Percentiles rank a stretch among this genome's conserved stretches.
Conservation (phyloP, 768 basidiomycete species). For the Trametes cingulata region DNA sequence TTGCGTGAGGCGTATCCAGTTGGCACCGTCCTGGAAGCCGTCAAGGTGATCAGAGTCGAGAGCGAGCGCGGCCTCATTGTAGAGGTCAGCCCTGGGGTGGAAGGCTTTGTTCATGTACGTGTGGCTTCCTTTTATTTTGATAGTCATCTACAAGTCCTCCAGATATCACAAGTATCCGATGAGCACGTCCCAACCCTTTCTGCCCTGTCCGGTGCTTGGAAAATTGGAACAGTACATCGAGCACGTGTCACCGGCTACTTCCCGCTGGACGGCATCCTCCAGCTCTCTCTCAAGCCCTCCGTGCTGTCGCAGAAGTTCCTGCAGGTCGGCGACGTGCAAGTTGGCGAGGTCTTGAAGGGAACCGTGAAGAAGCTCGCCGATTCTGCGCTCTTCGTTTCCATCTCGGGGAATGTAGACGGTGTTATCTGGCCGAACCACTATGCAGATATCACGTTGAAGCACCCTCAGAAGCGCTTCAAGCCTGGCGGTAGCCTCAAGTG, state of each 20-base stretch:
- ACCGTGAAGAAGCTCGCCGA: slow-evolving; percentile 85
- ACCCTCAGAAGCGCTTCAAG: slow-evolving; percentile 91
- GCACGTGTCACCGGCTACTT: slow-evolving; percentile 89
- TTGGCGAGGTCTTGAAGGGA: slow-evolving; percentile 86
- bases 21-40: slow-evolving; percentile 69
- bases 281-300: slow-evolving; percentile 82
- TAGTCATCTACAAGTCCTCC: not conserved
- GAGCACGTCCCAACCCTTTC: slow-evolving; percentile 84
- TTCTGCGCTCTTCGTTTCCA: slow-evolving; percentile 78
- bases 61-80: slow-evolving; percentile 80
- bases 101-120: slow-evolving; percentile 88
- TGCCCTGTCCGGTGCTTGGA: slow-evolving; percentile 73
- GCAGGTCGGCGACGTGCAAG: slow-evolving; percentile 75
- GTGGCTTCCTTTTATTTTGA: not conserved
- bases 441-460: slow-evolving; percentile 92
- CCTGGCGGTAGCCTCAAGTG: slow-evolving; percentile 81
- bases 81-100: slow-evolving; percentile 59
- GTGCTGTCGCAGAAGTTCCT: slow-evolving; percentile 86
- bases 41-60: slow-evolving; percentile 75
- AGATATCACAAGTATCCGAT: slow-evolving; percentile 96
- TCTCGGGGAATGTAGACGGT: slow-evolving; percentile 87
- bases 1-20: slow-evolving; percentile 67
- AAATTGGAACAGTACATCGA: slow-evolving; percentile 71
- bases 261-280: slow-evolving; percentile 82
- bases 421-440: slow-evolving; percentile 94